These are phyloP conservation scores for Simmondsia chinensis DNA, from an alignment of 148 eudicot genomes.

Conservation along the genomic window DNA sequence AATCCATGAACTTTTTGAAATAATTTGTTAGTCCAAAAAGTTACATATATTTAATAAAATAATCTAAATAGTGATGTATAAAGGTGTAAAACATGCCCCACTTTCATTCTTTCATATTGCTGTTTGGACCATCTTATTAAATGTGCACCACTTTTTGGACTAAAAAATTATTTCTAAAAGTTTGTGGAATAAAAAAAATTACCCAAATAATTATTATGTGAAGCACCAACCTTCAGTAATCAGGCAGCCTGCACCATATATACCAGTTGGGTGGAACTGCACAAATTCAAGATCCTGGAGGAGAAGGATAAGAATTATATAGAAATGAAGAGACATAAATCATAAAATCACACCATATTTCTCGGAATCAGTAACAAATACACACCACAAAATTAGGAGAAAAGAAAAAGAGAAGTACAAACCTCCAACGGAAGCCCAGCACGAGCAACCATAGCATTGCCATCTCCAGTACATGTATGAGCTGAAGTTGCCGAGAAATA, in stretches of 20 bases:
- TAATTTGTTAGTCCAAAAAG: too few relatives aligned
- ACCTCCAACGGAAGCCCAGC: constrained; percentile 95
- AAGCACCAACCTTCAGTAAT: constrained; percentile 77
- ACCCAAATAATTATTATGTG: too few relatives aligned
- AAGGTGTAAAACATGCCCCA: too few relatives aligned
- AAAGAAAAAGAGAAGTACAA: not conserved
- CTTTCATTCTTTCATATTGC: too few relatives aligned
- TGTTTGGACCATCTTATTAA: too few relatives aligned
- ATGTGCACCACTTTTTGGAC: too few relatives aligned
- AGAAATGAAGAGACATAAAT: not conserved
- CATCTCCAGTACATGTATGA: constrained; percentile 99
- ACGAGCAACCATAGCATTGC: constrained; percentile 98
- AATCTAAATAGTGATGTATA: too few relatives aligned
- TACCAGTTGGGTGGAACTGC: constrained; percentile 97
- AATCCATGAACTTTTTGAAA: too few relatives aligned
- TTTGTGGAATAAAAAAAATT: constrained; percentile 1
- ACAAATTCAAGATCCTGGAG: constrained; percentile 95
- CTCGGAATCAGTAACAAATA: not conserved
- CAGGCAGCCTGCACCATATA: constrained; percentile 97
- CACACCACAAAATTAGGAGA: not conserved
- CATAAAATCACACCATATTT: constrained; percentile 4
- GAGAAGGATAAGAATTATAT: constrained; percentile 4
- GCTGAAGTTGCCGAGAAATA: constrained; percentile 99
- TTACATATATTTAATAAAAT: too few relatives aligned
- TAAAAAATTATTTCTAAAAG: too few relatives aligned